phyloP scores from a whole-genome alignment of 768 basidiomycete genomes.

The Boletus tomentosulus region DNA sequence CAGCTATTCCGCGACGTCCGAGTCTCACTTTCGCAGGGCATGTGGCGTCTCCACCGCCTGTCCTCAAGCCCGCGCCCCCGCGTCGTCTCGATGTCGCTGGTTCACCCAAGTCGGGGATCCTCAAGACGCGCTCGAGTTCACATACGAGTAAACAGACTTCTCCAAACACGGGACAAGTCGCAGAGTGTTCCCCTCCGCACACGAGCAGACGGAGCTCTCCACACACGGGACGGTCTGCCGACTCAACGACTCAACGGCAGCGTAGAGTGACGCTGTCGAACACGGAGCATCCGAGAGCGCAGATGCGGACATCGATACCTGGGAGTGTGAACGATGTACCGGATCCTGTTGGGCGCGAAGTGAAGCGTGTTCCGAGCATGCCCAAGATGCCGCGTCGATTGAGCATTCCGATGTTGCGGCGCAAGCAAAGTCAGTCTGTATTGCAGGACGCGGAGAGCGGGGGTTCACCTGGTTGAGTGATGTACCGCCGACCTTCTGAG shows the following conservation, averaged over 20 bases:
- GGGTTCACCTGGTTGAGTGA: neutral
- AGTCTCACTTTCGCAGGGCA: slow-evolving; percentile 9
- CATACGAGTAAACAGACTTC: slow-evolving; percentile 5
- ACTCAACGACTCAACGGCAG: slow-evolving; percentile 7
- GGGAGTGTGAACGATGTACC: neutral
- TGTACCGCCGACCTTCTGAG: too few species aligned
- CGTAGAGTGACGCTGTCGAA: slow-evolving; percentile 22
- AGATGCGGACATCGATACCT: neutral
- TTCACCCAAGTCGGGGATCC: slow-evolving; percentile 13
- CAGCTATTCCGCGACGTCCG: slow-evolving; percentile 10
- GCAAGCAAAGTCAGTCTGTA: slow-evolving; percentile 21
- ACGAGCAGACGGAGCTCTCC: slow-evolving; percentile 6
- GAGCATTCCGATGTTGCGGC: slow-evolving; percentile 28
- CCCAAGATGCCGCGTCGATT: slow-evolving; percentile 26
- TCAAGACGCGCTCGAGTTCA: slow-evolving; percentile 10
- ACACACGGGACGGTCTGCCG: neutral
- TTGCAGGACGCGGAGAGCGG: neutral
- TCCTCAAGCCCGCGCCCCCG: neutral
- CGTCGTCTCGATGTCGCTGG: slow-evolving; percentile 5
- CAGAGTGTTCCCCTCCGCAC: slow-evolving; percentile 1
- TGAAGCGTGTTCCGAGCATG: slow-evolving; percentile 16
- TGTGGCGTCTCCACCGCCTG: neutral
- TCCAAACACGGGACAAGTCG: neutral
- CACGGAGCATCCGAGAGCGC: slow-evolving; percentile 2
- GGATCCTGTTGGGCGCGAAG: neutral